Percentiles rank a stretch among this genome's conserved stretches.
phyloP scores from a whole-genome alignment of 2,329 filamentous ascomycete genomes.

The Aciculosporium take region DNA sequence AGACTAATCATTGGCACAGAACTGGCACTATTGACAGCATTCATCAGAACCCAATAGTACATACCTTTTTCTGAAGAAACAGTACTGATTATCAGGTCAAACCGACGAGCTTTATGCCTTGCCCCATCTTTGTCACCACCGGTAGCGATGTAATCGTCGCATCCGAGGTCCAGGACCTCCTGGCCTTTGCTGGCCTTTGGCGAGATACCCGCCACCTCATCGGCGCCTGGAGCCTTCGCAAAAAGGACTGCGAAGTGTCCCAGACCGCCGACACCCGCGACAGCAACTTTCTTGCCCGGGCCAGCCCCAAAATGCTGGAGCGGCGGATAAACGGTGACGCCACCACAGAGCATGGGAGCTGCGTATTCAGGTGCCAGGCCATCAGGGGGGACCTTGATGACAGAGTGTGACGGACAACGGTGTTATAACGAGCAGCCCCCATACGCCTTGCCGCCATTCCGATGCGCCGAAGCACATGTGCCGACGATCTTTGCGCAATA shows the following conservation, averaged over 20 bases:
- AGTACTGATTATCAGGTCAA: slow-evolving; percentile 47
- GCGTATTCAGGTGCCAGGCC: slow-evolving; percentile 25
- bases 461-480: slow-evolving; percentile 34
- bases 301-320: slow-evolving; percentile 48
- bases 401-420: slow-evolving; percentile 29
- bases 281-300: slow-evolving; percentile 51
- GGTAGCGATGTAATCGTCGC: slow-evolving; percentile 32
- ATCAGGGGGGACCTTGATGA: slow-evolving; percentile 33
- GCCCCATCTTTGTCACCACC: slow-evolving; percentile 40
- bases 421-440: slow-evolving; percentile 34
- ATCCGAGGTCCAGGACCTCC: slow-evolving; percentile 43
- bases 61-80: slow-evolving; percentile 27
- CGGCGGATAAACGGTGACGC: slow-evolving; percentile 53
- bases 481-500: slow-evolving; percentile 29
- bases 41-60: no score
- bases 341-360: slow-evolving; percentile 57
- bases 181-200: slow-evolving; percentile 36
- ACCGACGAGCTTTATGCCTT: slow-evolving; percentile 31
- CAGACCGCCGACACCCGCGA: slow-evolving; percentile 53
- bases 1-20: no score
- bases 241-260: slow-evolving; percentile 57
- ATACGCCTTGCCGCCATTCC: slow-evolving; percentile 20
- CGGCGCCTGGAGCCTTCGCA: slow-evolving; percentile 52
- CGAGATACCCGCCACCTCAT: slow-evolving; percentile 46
- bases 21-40: no score